Evolutionary conservation across 2,329 filamentous ascomycete species (phyloP).

Genomic region (Spiromastix sp.): DNA sequence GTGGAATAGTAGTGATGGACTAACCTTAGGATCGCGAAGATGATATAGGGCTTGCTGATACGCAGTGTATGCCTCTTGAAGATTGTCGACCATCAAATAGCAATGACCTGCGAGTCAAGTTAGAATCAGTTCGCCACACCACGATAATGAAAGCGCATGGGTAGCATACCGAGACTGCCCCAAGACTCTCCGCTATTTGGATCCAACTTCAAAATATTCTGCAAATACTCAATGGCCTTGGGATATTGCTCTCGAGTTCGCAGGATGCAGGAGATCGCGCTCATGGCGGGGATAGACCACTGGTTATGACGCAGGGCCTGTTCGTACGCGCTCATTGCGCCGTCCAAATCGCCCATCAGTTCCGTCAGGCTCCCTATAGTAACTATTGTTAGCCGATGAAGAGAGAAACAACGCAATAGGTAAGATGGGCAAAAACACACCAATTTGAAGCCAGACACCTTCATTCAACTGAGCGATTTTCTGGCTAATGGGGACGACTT

Average conservation of each 20-base stretch:
- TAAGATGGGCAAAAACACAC: slow-evolving; percentile 44
- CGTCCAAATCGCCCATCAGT: slow-evolving; percentile 76
- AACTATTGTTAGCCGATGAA: slow-evolving; percentile 18
- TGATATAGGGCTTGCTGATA: slow-evolving; percentile 95
- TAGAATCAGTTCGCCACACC: slow-evolving; percentile 1
- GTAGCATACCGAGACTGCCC: slow-evolving; percentile 72
- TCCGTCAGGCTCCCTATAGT: slow-evolving; percentile 69
- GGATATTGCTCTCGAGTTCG: slow-evolving; percentile 88
- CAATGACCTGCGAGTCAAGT: slow-evolving; percentile 62
- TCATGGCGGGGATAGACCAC: slow-evolving; percentile 85
- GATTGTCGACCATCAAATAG: slow-evolving; percentile 96
- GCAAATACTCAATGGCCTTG: slow-evolving; percentile 86
- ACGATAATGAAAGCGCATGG: slow-evolving; percentile 1
- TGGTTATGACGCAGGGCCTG: slow-evolving; percentile 78
- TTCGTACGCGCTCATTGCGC: slow-evolving; percentile 84
- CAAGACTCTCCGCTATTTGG: slow-evolving; percentile 85
- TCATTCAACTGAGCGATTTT: slow-evolving; percentile 74
- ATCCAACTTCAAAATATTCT: slow-evolving; percentile 84
- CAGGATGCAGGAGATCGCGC: slow-evolving; percentile 82
- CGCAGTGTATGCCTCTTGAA: slow-evolving; percentile 92
- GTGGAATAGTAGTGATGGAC: slow-evolving; percentile 14
- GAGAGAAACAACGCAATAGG: slow-evolving; percentile 9
- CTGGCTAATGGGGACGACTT: slow-evolving; percentile 56
- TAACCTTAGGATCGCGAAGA: slow-evolving; percentile 81
- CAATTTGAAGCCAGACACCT: slow-evolving; percentile 82